Conservation (phyloP, 163 green algal genomes). For the Scenedesmus sp. region DNA sequence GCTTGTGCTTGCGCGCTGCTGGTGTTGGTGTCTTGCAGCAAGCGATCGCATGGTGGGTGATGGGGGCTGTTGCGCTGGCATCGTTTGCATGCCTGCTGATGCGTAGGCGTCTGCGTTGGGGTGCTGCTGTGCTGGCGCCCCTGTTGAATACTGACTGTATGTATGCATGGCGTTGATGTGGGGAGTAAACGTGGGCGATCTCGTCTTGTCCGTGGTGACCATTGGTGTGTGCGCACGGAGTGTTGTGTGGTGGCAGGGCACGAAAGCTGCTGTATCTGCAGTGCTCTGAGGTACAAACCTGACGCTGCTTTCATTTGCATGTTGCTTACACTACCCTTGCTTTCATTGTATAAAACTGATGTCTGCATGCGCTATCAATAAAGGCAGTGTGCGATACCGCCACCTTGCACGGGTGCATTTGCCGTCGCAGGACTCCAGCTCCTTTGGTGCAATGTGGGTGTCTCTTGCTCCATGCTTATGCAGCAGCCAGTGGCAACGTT, state of each 20-base stretch:
- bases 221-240: background rate
- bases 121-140: background rate
- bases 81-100: no score
- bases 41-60: no score
- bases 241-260: background rate
- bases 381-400: conserved; percentile 6
- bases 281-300: background rate
- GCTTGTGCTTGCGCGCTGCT: no score
- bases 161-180: background rate
- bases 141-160: background rate
- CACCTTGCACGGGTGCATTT: background rate
- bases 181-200: background rate
- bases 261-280: background rate
- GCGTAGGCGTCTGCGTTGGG: no score
- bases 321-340: background rate
- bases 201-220: background rate
- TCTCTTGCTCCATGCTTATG: background rate
- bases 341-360: background rate
- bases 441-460: background rate
- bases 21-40: no score
- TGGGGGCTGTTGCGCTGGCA: no score
- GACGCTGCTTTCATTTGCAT: background rate
- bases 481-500: background rate
- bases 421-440: background rate
- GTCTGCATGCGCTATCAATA: background rate